These are phyloP conservation scores for Graphilbum fragrans DNA, from an alignment of 2,329 filamentous ascomycete genomes.

Conservation along the genomic window DNA sequence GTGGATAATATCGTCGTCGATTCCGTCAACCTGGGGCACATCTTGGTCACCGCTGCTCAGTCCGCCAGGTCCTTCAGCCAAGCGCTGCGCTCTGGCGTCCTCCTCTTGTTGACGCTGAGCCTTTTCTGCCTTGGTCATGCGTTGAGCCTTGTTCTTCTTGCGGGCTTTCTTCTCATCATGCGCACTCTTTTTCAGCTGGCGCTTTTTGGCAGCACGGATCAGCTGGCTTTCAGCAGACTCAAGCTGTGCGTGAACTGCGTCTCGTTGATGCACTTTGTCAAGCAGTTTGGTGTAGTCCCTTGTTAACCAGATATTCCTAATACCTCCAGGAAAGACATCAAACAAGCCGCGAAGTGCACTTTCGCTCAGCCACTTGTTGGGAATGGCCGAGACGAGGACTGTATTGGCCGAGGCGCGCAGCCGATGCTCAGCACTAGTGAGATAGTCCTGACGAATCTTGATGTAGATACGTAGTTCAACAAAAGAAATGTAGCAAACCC, in stretches of 20 bases:
- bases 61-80: conserved; percentile 37
- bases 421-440: conserved; percentile 90
- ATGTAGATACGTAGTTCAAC: conserved; percentile 78
- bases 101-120: conserved; percentile 31
- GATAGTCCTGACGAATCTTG: conserved; percentile 83
- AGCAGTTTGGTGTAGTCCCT: conserved; percentile 73
- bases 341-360: conserved; percentile 75
- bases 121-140: conserved; percentile 37
- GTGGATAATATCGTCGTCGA: conserved; percentile 10
- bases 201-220: conserved; percentile 67
- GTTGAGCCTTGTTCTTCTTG: conserved; percentile 35
- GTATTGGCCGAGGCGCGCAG: conserved; percentile 90
- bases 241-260: conserved; percentile 56
- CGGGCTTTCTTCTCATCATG: conserved; percentile 54
- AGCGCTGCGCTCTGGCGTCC: conserved; percentile 35
- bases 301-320: conserved; percentile 95
- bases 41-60: conserved; percentile 39
- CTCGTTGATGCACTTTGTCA: conserved; percentile 69
- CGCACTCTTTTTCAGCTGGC: conserved; percentile 56
- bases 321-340: conserved; percentile 90
- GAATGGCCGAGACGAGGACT: conserved; percentile 83
- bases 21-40: conserved; percentile 34
- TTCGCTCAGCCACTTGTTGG: conserved; percentile 76
- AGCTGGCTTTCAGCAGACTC: conserved; percentile 78
- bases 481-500: conserved; percentile 81